Conservation (phyloP, 106 monocot species). For the Cymbidium sinense region DNA sequence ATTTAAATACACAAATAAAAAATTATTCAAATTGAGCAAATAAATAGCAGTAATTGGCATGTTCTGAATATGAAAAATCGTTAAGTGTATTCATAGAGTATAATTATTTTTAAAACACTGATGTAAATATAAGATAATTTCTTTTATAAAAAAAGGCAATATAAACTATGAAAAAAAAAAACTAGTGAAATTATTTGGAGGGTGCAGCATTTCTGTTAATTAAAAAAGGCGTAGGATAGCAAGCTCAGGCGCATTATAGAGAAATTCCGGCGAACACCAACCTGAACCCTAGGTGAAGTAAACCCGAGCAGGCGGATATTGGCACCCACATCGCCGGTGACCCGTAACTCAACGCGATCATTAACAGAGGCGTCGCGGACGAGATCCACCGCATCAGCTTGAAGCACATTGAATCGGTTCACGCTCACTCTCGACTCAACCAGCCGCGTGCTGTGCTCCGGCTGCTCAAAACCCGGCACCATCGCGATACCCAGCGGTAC, state of each 20-base stretch:
- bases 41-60: too few relatives aligned
- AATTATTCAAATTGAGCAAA: too few relatives aligned
- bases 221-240: neutral
- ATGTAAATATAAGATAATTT: too few relatives aligned
- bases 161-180: neutral
- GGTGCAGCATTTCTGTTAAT: too few relatives aligned
- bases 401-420: conserved; percentile 54
- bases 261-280: neutral
- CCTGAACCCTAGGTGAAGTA: conserved; percentile 78
- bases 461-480: conserved; percentile 70
- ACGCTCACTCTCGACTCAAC: conserved; percentile 47
- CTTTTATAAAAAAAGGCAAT: too few relatives aligned
- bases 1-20: too few relatives aligned
- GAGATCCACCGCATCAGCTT: conserved; percentile 54
- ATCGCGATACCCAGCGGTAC: conserved; percentile 70
- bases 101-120: too few relatives aligned
- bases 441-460: conserved; percentile 47
- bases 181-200: too few relatives aligned
- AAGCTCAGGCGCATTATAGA: neutral
- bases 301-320: conserved; percentile 57
- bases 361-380: conserved; percentile 58
- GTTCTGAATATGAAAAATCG: too few relatives aligned
- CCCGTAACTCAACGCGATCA: conserved; percentile 67
- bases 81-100: too few relatives aligned
- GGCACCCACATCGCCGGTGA: conserved; percentile 72